Evolutionary conservation across 2,329 filamentous ascomycete species (phyloP).

Genomic region (Teratosphaeria nubilosa): DNA sequence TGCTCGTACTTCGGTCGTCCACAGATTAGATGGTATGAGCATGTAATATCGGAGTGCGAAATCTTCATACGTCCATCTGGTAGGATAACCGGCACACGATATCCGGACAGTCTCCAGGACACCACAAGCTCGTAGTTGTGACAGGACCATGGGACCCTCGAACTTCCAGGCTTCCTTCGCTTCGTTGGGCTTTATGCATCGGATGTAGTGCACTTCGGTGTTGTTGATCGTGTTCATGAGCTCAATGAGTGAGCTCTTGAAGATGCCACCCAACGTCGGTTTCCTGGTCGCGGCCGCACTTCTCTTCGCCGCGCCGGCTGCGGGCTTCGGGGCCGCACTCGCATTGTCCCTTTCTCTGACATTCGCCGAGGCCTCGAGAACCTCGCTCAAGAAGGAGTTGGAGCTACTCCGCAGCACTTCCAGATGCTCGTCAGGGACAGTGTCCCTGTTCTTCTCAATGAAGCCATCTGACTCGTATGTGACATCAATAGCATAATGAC

Average conservation of each 20-base stretch:
- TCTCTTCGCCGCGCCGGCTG: conserved; percentile 60
- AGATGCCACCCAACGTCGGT: conserved; percentile 93
- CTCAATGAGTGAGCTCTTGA: conserved; percentile 96
- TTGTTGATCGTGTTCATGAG: conserved; percentile 97
- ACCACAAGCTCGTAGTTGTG: conserved; percentile 94
- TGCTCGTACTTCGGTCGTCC: conserved; percentile 86
- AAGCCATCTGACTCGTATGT: conserved; percentile 98
- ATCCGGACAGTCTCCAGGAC: conserved; percentile 97
- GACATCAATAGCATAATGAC: conserved; percentile 95
- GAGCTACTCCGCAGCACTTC: conserved; percentile 75
- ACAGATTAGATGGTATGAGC: conserved; percentile 78
- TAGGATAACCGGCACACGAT: conserved; percentile 93
- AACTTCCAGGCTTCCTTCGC: conserved; percentile 96
- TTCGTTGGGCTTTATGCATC: conserved; percentile 98
- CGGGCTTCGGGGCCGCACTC: conserved; percentile 58
- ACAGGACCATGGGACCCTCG: conserved; percentile 96
- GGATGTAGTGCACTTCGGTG: conserved; percentile 97
- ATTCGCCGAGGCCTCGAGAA: conserved; percentile 73
- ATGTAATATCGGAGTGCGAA: conserved; percentile 98
- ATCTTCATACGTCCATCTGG: conserved; percentile 97
- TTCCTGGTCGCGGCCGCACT: conserved; percentile 91
- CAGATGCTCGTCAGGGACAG: conserved; percentile 96
- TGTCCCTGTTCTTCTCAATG: conserved; percentile 98
- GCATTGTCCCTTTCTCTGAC: conserved; percentile 80
- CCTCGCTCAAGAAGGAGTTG: conserved; percentile 74